Evolutionary conservation across 192 early-diverging fungal species (phyloP).

Genomic region (Bifiguratus adelaidae): DNA sequence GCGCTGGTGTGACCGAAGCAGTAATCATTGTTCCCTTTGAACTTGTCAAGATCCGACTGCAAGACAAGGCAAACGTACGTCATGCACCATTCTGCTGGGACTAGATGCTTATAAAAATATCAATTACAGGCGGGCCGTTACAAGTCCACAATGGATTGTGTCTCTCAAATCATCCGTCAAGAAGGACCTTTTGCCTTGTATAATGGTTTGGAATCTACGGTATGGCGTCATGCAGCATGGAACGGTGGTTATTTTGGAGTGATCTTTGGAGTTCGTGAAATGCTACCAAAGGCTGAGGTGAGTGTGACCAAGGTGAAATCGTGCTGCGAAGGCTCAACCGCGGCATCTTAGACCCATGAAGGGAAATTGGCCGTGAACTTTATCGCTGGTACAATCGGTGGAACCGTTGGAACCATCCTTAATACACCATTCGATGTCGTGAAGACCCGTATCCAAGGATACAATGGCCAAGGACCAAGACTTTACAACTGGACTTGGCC

Average conservation of each 20-base stretch:
- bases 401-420: conserved; percentile 83
- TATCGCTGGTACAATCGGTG: conserved; percentile 84
- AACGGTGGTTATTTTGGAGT: conserved; percentile 96
- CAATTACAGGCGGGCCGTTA: conserved; percentile 65
- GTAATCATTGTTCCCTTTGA: conserved; percentile 84
- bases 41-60: conserved; percentile 93
- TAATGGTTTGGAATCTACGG: conserved; percentile 87
- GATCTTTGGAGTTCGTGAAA: conserved; percentile 55
- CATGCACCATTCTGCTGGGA: not conserved
- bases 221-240: conserved; percentile 92
- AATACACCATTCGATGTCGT: conserved; percentile 97
- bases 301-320: not conserved
- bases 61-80: conserved; percentile 46
- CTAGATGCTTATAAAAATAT: not conserved
- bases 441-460: conserved; percentile 90
- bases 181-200: conserved; percentile 80
- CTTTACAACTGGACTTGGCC: conserved; percentile 90
- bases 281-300: conserved; percentile 56
- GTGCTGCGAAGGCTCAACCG: not conserved
- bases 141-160: conserved; percentile 66
- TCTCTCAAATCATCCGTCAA: conserved; percentile 66
- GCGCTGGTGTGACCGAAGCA: conserved; percentile 88
- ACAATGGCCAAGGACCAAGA: conserved; percentile 46
- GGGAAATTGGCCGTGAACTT: conserved; percentile 78
- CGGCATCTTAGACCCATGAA: conserved; percentile 53